Evolutionary conservation across 2,329 filamentous ascomycete genomes (phyloP).

Genomic region (Microcyclospora pomicola): DNA sequence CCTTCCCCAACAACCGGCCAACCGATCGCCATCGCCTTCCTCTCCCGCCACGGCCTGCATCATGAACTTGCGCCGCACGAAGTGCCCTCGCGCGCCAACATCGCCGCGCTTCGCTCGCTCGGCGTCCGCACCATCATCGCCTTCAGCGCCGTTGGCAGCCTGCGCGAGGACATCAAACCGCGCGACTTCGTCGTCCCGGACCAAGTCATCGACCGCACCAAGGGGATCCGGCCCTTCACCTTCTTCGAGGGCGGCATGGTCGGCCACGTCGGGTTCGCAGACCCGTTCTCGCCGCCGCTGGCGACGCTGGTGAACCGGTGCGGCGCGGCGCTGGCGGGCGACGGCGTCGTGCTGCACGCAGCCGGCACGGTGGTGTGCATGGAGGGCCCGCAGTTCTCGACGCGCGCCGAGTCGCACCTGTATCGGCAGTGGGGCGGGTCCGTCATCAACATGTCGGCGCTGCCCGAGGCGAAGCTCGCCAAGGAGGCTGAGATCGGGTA

Average conservation of each 20-base stretch:
- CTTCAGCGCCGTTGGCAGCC: slow-evolving; percentile 85
- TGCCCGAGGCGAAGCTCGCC: slow-evolving; percentile 92
- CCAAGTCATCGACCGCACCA: slow-evolving; percentile 94
- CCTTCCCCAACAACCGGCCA: slow-evolving; percentile 52
- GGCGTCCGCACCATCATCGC: slow-evolving; percentile 86
- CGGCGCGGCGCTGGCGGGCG: slow-evolving; percentile 63
- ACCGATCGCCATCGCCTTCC: slow-evolving; percentile 63
- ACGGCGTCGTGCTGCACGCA: slow-evolving; percentile 72
- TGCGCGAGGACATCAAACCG: slow-evolving; percentile 85
- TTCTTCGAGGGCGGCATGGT: slow-evolving; percentile 92
- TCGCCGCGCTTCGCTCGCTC: slow-evolving; percentile 83
- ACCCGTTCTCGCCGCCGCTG: slow-evolving; percentile 75
- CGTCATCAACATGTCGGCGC: slow-evolving; percentile 95
- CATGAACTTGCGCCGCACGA: slow-evolving; percentile 89
- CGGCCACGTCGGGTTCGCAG: slow-evolving; percentile 86
- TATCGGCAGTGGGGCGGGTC: slow-evolving; percentile 88
- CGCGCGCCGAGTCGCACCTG: slow-evolving; percentile 86
- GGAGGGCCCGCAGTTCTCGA: slow-evolving; percentile 98
- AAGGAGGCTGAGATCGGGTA: slow-evolving; percentile 93
- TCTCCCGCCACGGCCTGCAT: slow-evolving; percentile 79
- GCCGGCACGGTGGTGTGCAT: slow-evolving; percentile 83
- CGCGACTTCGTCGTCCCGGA: slow-evolving; percentile 95
- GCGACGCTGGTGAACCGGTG: slow-evolving; percentile 65
- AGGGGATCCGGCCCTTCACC: slow-evolving; percentile 84
- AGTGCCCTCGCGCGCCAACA: slow-evolving; percentile 88